Evolutionary conservation across 2,329 filamentous ascomycete species (phyloP).

Genomic region (Cercospora sp.): DNA sequence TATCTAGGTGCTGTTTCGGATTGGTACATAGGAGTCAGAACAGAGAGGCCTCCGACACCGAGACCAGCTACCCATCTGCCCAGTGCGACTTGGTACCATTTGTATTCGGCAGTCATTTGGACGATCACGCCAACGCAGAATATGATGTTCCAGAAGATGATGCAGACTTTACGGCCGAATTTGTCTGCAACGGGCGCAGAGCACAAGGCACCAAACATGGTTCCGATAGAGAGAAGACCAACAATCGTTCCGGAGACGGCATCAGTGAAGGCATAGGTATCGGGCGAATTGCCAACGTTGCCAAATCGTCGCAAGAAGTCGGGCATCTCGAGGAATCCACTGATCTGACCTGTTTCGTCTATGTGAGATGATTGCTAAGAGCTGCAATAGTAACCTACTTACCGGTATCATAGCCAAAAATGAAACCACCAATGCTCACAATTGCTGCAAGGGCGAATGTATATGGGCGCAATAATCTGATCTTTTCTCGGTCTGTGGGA

Average conservation of each 20-base stretch:
- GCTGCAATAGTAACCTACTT: not conserved
- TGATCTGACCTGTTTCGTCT: constrained; percentile 60
- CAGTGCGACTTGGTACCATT: constrained; percentile 66
- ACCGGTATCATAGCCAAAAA: constrained; percentile 43
- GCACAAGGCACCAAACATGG: constrained; percentile 58
- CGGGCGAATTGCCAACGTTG: constrained; percentile 36
- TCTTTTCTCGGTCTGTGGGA: constrained; percentile 29
- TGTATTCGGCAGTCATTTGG: constrained; percentile 59
- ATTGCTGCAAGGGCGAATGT: constrained; percentile 40
- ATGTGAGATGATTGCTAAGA: not conserved
- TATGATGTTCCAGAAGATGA: constrained; percentile 63
- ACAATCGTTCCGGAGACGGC: constrained; percentile 64
- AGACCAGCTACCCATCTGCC: constrained; percentile 67
- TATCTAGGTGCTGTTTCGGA: constrained; percentile 65
- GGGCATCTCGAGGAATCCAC: constrained; percentile 61
- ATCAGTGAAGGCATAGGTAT: constrained; percentile 51
- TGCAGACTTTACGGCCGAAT: constrained; percentile 62
- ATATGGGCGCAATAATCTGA: constrained; percentile 31
- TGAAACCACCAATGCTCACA: constrained; percentile 42
- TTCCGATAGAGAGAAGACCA: constrained; percentile 61
- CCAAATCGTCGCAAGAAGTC: constrained; percentile 58
- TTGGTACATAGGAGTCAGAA: constrained; percentile 68
- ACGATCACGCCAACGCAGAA: constrained; percentile 65
- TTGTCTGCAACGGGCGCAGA: constrained; percentile 63
- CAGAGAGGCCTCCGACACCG: constrained; percentile 64